Evolutionary conservation across 1,139 yeast species (phyloP).

Genomic region (Magnusiomyces clavatus): DNA sequence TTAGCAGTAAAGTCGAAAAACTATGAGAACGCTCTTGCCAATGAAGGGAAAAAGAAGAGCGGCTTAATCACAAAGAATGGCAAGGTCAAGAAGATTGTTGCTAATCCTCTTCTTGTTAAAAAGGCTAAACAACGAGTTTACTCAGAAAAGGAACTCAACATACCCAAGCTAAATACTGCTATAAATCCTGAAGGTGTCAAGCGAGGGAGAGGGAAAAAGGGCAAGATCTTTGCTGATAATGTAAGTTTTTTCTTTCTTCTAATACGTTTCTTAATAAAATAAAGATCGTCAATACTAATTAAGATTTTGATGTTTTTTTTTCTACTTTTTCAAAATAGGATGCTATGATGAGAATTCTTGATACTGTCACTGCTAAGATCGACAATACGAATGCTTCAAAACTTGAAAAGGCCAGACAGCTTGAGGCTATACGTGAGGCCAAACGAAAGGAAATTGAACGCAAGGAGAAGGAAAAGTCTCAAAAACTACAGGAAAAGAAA

Average conservation of each 20-base stretch:
- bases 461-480: slow-evolving; percentile 63
- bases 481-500: slow-evolving; percentile 70
- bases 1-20: slow-evolving; percentile 20
- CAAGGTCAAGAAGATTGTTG: slow-evolving; percentile 24
- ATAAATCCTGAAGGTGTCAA: slow-evolving; percentile 77
- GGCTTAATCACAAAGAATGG: not conserved
- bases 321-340: slow-evolving; percentile 33
- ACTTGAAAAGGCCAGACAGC: slow-evolving; percentile 77
- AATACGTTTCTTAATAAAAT: too few relatives aligned
- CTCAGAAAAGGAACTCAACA: slow-evolving; percentile 66
- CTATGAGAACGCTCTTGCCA: slow-evolving; percentile 21
- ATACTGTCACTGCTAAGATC: slow-evolving; percentile 71
- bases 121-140: slow-evolving; percentile 50
- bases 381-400: slow-evolving; percentile 84
- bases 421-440: slow-evolving; percentile 83
- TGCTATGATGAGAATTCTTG: slow-evolving; percentile 59
- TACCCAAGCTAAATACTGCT: slow-evolving; percentile 76
- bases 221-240: slow-evolving; percentile 79
- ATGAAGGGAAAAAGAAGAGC: slow-evolving; percentile 8
- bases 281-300: too few relatives aligned
- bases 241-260: slow-evolving; percentile 13
- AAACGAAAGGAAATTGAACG: slow-evolving; percentile 81
- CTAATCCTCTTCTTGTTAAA: slow-evolving; percentile 8
- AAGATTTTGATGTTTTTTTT: too few relatives aligned
- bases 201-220: slow-evolving; percentile 75